Evolutionary conservation across 2,329 filamentous ascomycete genomes (phyloP).

Genomic region (Paecilomyces fulvus): DNA sequence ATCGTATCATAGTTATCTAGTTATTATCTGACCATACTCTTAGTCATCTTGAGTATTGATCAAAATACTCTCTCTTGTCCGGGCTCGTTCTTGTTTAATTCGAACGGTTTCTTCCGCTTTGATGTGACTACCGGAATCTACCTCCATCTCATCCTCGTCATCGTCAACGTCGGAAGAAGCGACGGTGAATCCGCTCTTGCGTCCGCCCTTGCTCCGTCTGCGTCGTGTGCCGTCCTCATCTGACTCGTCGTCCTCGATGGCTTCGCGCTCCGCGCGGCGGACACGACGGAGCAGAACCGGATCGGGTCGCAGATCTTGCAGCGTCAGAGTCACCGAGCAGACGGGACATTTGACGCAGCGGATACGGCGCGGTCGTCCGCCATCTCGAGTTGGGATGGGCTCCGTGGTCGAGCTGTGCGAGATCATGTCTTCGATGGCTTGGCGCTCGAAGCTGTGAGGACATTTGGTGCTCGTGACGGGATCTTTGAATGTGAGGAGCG

Average conservation of each 20-base stretch:
- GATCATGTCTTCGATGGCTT: slow-evolving; percentile 40
- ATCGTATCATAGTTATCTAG: no score
- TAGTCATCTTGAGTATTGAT: background rate
- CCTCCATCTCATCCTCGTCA: slow-evolving; percentile 3
- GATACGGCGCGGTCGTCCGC: slow-evolving; percentile 12
- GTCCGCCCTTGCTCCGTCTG: slow-evolving; percentile 8
- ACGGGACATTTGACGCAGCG: slow-evolving; percentile 33
- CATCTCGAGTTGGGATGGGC: slow-evolving; percentile 13
- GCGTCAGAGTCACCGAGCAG: slow-evolving; percentile 29
- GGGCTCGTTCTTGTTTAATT: slow-evolving; percentile 4
- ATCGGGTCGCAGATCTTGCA: slow-evolving; percentile 32
- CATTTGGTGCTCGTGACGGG: slow-evolving; percentile 43
- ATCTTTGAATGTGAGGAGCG: slow-evolving; percentile 36
- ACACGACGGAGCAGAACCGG: slow-evolving; percentile 31
- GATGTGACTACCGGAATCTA: background rate
- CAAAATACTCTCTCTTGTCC: background rate
- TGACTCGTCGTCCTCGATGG: slow-evolving; percentile 19
- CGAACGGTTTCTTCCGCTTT: slow-evolving; percentile 1
- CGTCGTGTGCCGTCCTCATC: slow-evolving; percentile 5
- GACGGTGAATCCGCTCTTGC: slow-evolving; percentile 21
- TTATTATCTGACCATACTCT: background rate
- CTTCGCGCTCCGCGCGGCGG: slow-evolving; percentile 21
- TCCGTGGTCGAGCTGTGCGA: slow-evolving; percentile 18
- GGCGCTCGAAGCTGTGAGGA: slow-evolving; percentile 42
- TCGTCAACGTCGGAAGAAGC: slow-evolving; percentile 22